Conservation (phyloP, 2,329 filamentous ascomycete genomes). For the Sporothrix pallida region DNA sequence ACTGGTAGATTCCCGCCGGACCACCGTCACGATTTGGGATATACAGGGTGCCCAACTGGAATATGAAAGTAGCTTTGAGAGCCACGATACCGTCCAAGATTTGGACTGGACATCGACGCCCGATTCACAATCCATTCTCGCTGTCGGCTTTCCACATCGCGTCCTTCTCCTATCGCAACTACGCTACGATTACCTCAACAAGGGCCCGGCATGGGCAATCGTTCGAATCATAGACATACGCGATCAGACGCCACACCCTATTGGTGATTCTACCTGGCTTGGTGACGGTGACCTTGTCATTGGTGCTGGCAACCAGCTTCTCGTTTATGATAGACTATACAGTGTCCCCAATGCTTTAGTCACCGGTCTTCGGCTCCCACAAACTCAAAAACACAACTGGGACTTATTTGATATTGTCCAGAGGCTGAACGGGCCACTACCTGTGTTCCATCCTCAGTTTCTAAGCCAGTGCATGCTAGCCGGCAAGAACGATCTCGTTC, state of each 20-base stretch:
- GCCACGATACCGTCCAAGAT: constrained; percentile 77
- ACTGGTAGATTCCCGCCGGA: constrained; percentile 74
- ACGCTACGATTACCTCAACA: constrained; percentile 88
- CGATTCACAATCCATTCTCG: constrained; percentile 84
- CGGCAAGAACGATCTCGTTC: constrained; percentile 75
- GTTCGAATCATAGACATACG: constrained; percentile 82
- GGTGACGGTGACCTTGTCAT: constrained; percentile 83
- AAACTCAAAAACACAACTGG: constrained; percentile 57
- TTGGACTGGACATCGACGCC: constrained; percentile 94
- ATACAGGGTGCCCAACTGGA: constrained; percentile 81
- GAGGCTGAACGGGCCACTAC: constrained; percentile 82
- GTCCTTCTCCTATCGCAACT: constrained; percentile 84
- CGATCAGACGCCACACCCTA: constrained; percentile 84
- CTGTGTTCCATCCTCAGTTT: constrained; percentile 91
- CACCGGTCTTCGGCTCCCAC: constrained; percentile 56
- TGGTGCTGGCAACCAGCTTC: constrained; percentile 88
- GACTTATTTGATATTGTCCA: constrained; percentile 84
- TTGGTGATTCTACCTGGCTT: constrained; percentile 92
- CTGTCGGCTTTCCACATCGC: constrained; percentile 89
- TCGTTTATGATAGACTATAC: constrained; percentile 80
- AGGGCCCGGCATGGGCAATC: constrained; percentile 85
- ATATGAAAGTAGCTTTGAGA: constrained; percentile 75
- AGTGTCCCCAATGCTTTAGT: constrained; percentile 66
- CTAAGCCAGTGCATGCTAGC: constrained; percentile 83
- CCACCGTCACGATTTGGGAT: constrained; percentile 88